A percentile compares a stretch with the other conserved stretches of the same genome.
phyloP scores from a whole-genome alignment of 1,139 yeast species.

The Candida sojae region DNA sequence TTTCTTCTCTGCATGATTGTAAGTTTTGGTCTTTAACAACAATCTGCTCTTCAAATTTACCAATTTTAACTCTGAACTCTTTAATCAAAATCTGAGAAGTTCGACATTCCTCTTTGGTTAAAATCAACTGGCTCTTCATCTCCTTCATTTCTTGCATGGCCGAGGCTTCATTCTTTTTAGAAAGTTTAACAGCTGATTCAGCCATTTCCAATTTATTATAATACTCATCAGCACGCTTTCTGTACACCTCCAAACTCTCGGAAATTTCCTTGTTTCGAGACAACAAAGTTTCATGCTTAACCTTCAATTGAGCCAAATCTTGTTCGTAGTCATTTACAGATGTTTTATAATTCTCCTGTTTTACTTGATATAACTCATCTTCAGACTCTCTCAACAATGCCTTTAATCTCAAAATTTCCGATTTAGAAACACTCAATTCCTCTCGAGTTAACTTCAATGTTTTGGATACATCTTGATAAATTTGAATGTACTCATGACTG shows the following conservation, averaged over 20 bases:
- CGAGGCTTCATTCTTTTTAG: conserved; percentile 61
- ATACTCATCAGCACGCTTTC: conserved; percentile 74
- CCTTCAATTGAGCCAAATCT: conserved; percentile 43
- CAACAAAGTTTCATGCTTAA: conserved; percentile 54
- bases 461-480: conserved; percentile 57
- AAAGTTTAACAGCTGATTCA: conserved; percentile 68
- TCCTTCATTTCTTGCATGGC: conserved; percentile 60
- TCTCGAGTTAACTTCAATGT: conserved; percentile 52
- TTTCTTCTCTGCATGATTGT: conserved; percentile 48
- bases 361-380: conserved; percentile 46
- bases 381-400: conserved; percentile 49
- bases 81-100: conserved; percentile 59
- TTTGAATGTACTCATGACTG: conserved; percentile 50
- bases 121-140: conserved; percentile 50
- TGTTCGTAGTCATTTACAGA: conserved; percentile 44
- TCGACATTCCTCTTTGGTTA: conserved; percentile 60
- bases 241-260: conserved; percentile 61
- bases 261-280: conserved; percentile 54
- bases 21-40: conserved; percentile 62
- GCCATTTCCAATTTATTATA: conserved; percentile 75
- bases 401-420: conserved; percentile 54
- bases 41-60: conserved; percentile 57
- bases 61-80: conserved; percentile 55
- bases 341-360: conserved; percentile 33
- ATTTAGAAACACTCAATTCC: conserved; percentile 50